phyloP scores from a whole-genome alignment of 306 rosid genomes.

The Sicyos edulis region DNA sequence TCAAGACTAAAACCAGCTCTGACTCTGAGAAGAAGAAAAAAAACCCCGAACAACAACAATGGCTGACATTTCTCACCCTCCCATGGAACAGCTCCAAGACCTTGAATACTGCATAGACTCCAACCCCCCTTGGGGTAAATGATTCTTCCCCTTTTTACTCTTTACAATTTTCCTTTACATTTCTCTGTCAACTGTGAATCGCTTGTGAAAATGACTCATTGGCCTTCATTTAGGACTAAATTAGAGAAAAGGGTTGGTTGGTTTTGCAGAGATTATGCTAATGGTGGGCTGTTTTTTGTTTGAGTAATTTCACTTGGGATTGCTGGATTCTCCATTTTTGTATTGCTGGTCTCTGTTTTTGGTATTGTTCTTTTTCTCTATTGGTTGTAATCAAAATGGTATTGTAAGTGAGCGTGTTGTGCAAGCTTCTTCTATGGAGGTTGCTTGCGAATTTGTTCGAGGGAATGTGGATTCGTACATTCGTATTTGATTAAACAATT shows the following conservation, averaged over 20 bases:
- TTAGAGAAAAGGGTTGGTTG: not conserved
- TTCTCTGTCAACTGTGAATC: not conserved
- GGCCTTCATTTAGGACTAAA: not conserved
- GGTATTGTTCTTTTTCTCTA: not conserved
- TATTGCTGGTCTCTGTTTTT: not conserved
- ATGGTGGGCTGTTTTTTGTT: not conserved
- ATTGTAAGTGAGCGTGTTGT: not conserved
- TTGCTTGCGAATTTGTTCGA: not conserved
- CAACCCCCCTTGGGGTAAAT: constrained; percentile 90
- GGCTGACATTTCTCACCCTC: constrained; percentile 90
- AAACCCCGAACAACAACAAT: constrained; percentile 39
- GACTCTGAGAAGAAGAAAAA: constrained; percentile 11
- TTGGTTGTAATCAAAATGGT: not conserved
- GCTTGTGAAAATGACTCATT: not conserved
- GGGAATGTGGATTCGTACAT: not conserved
- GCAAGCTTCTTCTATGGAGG: not conserved
- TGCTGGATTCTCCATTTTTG: constrained; percentile 9
- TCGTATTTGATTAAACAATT: not conserved
- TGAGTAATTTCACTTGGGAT: not conserved
- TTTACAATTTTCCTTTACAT: not conserved
- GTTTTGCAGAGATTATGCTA: not conserved
- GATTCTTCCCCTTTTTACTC: constrained; percentile 12
- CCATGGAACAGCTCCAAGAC: constrained; percentile 99
- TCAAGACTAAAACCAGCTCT: constrained; percentile 19
- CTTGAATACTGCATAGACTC: constrained; percentile 98